Evolutionary conservation across 345 rosid species (phyloP).

Genomic region (Trapa bicornis): DNA sequence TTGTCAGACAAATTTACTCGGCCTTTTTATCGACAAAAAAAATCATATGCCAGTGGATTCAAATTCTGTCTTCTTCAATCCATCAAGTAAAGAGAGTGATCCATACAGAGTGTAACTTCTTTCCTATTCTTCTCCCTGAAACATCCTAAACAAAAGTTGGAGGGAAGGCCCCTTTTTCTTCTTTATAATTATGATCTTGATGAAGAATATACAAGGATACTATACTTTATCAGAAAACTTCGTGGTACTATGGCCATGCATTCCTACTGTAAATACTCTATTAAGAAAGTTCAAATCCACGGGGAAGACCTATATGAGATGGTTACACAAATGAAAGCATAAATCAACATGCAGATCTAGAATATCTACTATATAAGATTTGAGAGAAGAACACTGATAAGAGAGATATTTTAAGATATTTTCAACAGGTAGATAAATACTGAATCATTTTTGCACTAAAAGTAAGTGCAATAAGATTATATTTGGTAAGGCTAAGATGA

Average conservation of each 20-base stretch:
- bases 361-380: not conserved
- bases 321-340: not conserved
- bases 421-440: no score
- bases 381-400: not conserved
- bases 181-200: not conserved
- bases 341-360: not conserved
- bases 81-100: no score
- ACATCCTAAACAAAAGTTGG: not conserved
- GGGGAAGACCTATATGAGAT: not conserved
- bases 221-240: not conserved
- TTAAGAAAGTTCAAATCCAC: not conserved
- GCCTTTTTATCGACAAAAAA: no score
- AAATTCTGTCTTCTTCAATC: no score
- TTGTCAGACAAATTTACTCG: no score
- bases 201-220: not conserved
- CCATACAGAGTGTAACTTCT: no score
- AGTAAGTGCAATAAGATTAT: no score
- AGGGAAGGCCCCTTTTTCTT: not conserved
- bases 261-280: not conserved
- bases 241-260: not conserved
- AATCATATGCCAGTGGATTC: no score
- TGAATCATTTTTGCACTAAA: no score
- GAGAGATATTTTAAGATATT: not conserved
- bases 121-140: not conserved
- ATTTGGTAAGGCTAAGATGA: no score